phyloP scores from a whole-genome alignment of 176 grass and related monocot genomes.

The Aegilops bicornis region DNA sequence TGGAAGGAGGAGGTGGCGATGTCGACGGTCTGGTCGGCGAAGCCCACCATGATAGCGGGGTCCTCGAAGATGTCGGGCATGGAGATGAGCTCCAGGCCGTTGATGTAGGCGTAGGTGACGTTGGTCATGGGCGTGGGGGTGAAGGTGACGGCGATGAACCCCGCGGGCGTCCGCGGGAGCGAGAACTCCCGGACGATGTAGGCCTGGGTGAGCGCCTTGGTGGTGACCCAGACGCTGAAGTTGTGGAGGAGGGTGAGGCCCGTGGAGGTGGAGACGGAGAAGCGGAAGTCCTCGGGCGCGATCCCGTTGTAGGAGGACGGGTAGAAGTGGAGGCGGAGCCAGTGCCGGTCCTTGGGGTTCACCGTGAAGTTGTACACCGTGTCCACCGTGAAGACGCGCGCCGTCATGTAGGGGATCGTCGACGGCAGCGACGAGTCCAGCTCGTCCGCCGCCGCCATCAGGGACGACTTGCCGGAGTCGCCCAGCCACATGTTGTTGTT shows the following conservation, averaged over 20 bases:
- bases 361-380: constrained; percentile 66
- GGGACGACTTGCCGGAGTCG: constrained; percentile 49
- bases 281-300: constrained; percentile 39
- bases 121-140: constrained; percentile 47
- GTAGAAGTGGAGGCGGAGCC: constrained; percentile 87
- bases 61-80: constrained; percentile 74
- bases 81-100: constrained; percentile 73
- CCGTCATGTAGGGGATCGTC: constrained; percentile 68
- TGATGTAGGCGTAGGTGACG: constrained; percentile 75
- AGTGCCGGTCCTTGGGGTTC: constrained; percentile 56
- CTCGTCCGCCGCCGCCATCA: constrained; percentile 39
- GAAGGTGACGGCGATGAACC: constrained; percentile 57
- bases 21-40: constrained; percentile 71
- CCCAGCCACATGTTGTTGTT: constrained; percentile 47
- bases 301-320: constrained; percentile 67
- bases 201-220: constrained; percentile 66
- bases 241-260: constrained; percentile 67
- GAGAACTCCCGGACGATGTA: constrained; percentile 74
- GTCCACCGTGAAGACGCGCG: constrained; percentile 61
- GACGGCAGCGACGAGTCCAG: constrained; percentile 70
- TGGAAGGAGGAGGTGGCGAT: constrained; percentile 36
- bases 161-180: constrained; percentile 37
- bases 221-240: constrained; percentile 66
- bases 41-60: constrained; percentile 54
- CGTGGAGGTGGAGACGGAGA: constrained; percentile 57